Conservation (phyloP, 192 early-diverging fungal species). For the Backusella tuberculispora region DNA sequence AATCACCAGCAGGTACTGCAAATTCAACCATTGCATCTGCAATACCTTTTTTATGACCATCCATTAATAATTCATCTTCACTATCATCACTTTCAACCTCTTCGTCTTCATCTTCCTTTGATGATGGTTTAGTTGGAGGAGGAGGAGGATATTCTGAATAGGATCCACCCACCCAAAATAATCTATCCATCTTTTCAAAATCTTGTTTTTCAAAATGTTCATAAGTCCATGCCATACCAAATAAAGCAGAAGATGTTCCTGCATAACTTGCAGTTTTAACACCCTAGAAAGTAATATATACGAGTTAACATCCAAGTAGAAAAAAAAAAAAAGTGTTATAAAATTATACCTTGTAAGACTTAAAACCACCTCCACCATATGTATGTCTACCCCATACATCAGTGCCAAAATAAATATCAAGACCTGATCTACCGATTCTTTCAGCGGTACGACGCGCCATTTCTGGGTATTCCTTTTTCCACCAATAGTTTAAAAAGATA, state of each 20-base stretch:
- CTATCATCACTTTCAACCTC: slow-evolving; percentile 18
- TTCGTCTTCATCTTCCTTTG: neutral
- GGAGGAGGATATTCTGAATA: neutral
- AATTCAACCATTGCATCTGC: slow-evolving; percentile 45
- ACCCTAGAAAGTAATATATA: slow-evolving; percentile 41
- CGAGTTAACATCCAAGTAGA: neutral
- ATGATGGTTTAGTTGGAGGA: neutral
- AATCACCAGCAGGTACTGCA: slow-evolving; percentile 41
- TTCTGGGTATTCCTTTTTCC: slow-evolving; percentile 42
- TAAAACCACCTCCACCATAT: slow-evolving; percentile 58
- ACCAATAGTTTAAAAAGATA: slow-evolving; percentile 49
- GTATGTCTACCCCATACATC: slow-evolving; percentile 71
- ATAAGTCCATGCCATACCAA: slow-evolving; percentile 71
- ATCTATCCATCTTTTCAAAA: slow-evolving; percentile 52
- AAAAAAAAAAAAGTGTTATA: neutral
- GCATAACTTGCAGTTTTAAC: slow-evolving; percentile 51
- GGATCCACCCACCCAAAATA: slow-evolving; percentile 56
- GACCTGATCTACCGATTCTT: slow-evolving; percentile 29
- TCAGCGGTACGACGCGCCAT: slow-evolving; percentile 43
- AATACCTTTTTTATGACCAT: slow-evolving; percentile 36
- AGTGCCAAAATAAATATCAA: slow-evolving; percentile 62
- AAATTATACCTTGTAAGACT: slow-evolving; percentile 29
- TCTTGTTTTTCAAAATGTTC: slow-evolving; percentile 50
- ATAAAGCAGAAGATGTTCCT: slow-evolving; percentile 56
- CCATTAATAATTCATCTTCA: slow-evolving; percentile 19